Evolutionary conservation across 352 stramenopile genomes (phyloP), one percentile per base, ranked within the genome.

Genomic region (Phytophthora tubulina): DNA sequence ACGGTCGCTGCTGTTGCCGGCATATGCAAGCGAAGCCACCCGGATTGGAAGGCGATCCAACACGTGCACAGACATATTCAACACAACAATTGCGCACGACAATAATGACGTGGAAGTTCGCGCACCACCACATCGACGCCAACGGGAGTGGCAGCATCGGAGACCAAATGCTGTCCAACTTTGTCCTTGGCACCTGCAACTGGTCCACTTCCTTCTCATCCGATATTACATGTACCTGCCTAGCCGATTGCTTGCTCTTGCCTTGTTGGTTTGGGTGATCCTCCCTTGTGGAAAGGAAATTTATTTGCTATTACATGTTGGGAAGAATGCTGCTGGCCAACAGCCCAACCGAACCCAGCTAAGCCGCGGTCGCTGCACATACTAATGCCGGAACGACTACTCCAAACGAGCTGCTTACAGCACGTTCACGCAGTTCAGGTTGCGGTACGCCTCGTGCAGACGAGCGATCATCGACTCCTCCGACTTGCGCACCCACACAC

Each of bases 401-500:
- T 60, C 32, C 36, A 39, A 15, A 33, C 15, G 13, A 32, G n/a
- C 54, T 63, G 44, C 60, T 75, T 80, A 80, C 46, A 80, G 62
- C 61, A 79, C 72, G 51, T 75, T 88, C 38, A 80, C 75, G 68
- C 75, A 91, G 83, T 94, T 94, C 58, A 99, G 83, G 80, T 98
- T 97, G 64, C 94, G 90, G 83, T 91, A 98, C 31, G 89, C 94
- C 53, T 96, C 82, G 70, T 96, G 86, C 53, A 98, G 84, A 76
- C 97, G 95, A 59, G 78, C 79, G 53, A 95, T 91, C 97, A 99
- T 99, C 72, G 84, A 78, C 70, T 99, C 95, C 84, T 99, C 96
- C 72, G 94, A 97, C 91, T 98, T 98, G 83, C 96, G 93, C 69
- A 99, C 86, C 96, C 96, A 99, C 76, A 99, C 94, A 76, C 97